Conservation (phyloP, 2,329 filamentous ascomycete species). For the Ascochyta pisi region DNA sequence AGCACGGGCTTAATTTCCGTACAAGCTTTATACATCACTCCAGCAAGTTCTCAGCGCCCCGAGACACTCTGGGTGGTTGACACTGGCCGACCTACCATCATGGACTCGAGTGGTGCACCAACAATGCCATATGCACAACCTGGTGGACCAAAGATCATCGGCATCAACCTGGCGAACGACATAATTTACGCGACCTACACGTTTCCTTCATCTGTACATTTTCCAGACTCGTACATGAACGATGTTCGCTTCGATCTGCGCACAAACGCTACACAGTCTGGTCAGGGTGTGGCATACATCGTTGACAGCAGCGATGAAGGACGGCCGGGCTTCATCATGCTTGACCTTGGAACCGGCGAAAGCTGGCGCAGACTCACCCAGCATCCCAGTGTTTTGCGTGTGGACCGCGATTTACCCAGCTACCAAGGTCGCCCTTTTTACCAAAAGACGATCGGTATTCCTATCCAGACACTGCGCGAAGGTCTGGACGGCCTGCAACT, state of each 20-base stretch:
- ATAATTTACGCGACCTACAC: slow-evolving; percentile 58
- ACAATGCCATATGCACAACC: slow-evolving; percentile 46
- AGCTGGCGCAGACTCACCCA: slow-evolving; percentile 58
- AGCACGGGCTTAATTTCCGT: slow-evolving; percentile 55
- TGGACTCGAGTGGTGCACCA: slow-evolving; percentile 33
- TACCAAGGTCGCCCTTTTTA: slow-evolving; percentile 57
- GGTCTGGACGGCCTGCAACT: slow-evolving; percentile 60
- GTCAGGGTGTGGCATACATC: slow-evolving; percentile 59
- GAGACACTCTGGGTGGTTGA: slow-evolving; percentile 59
- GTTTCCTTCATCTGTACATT: slow-evolving; percentile 55
- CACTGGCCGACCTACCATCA: slow-evolving; percentile 53
- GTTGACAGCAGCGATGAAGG: slow-evolving; percentile 56
- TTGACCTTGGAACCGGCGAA: slow-evolving; percentile 57
- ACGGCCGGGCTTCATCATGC: slow-evolving; percentile 58
- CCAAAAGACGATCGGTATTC: slow-evolving; percentile 38
- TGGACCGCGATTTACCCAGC: slow-evolving; percentile 53
- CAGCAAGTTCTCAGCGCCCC: slow-evolving; percentile 40
- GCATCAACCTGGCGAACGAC: slow-evolving; percentile 55
- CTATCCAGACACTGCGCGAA: slow-evolving; percentile 50
- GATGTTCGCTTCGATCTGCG: slow-evolving; percentile 61
- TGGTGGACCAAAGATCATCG: slow-evolving; percentile 61
- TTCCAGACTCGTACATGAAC: slow-evolving; percentile 58
- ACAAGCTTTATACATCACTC: slow-evolving; percentile 59
- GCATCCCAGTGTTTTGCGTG: slow-evolving; percentile 45
- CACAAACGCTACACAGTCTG: slow-evolving; percentile 48